Base-by-base conservation (phyloP, 805 yeast genomes). In the Metahyphopichia silvanorum region DNA sequence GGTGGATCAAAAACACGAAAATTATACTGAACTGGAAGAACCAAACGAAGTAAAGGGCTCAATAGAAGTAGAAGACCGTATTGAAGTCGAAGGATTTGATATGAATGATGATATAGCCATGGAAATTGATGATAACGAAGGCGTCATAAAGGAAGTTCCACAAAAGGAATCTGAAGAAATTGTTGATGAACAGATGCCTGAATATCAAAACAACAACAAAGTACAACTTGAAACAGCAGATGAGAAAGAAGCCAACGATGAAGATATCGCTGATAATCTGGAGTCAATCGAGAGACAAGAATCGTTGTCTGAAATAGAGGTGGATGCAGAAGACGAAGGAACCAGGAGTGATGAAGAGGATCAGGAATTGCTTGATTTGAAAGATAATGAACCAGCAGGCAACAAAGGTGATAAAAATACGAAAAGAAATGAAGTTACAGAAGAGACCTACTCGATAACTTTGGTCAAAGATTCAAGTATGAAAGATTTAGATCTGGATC, bases 301-400 rank as follows among this genome's bases (percentile, higher is more conserved):
- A 11, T 13, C 11, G 21, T 16, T 21, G 14, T 20, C 5, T 18
- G 32, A 22, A 14, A 24, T 19, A 15, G 33, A 15, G 11, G 36
- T 16, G 8, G 29, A 7, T 5, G 27, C 11, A 5, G 27, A 29
- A 20, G 31, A 23, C 18, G 36, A 27, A 10, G 27, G 26, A 16
- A 5, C 28, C 11, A 12, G n/a, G 14, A 23, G 11, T 6, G 14
- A 26, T 7, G 28, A 34, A 25, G 15, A 13, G 14, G 33, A 32
- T n/a, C n/a, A n/a, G n/a, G n/a, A n/a, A n/a, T n/a, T n/a, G n/a
- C n/a, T n/a, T n/a, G n/a, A n/a, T 11, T 3, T 20, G 5, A n/a
- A 26, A 26, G 16, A 11, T 12, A 8, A 16, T 20, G n/a, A 28
- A 24, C 31, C 6, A 6, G 17, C 15, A 13, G 25, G 25, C 3